phyloP scores from a whole-genome alignment of 441 rosid genomes.

The Macaranga tanarius region DNA sequence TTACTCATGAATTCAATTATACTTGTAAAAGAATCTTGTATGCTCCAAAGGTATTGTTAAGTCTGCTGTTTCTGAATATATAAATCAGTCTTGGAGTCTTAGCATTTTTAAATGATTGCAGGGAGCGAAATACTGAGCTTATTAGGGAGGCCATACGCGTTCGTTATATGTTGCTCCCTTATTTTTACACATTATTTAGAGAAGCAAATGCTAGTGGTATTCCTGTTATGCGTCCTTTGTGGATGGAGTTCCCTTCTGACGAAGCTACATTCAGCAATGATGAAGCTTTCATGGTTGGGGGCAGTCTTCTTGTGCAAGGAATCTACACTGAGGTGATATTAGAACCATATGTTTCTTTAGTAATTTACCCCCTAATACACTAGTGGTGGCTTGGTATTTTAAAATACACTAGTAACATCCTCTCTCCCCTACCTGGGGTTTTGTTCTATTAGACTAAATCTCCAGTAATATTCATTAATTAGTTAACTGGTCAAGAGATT shows the following conservation, averaged over 20 bases:
- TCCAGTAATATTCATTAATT: no score
- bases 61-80: neutral
- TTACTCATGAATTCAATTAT: neutral
- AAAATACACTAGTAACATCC: no score
- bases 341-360: neutral
- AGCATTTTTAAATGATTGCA: conserved; percentile 39
- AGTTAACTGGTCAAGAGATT: no score
- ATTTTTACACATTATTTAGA: conserved; percentile 88
- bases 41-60: neutral
- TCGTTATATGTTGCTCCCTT: conserved; percentile 89
- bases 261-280: conserved; percentile 82
- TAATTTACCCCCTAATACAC: no score
- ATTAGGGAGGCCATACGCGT: conserved; percentile 87
- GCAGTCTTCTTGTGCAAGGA: conserved; percentile 89
- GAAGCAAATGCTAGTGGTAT: conserved; percentile 88
- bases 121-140: conserved; percentile 79
- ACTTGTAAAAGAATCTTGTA: neutral
- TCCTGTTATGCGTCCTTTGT: conserved; percentile 86
- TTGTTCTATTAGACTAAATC: no score
- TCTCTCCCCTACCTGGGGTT: no score
- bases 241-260: conserved; percentile 99
- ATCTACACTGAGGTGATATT: conserved; percentile 72
- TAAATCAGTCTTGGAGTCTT: neutral
- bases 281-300: conserved; percentile 98
- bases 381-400: no score